Percentiles rank a stretch among this genome's conserved stretches.
These are phyloP conservation scores for Anthostomella pinea DNA, from an alignment of 2,329 filamentous ascomycete genomes.

Conservation along the genomic window DNA sequence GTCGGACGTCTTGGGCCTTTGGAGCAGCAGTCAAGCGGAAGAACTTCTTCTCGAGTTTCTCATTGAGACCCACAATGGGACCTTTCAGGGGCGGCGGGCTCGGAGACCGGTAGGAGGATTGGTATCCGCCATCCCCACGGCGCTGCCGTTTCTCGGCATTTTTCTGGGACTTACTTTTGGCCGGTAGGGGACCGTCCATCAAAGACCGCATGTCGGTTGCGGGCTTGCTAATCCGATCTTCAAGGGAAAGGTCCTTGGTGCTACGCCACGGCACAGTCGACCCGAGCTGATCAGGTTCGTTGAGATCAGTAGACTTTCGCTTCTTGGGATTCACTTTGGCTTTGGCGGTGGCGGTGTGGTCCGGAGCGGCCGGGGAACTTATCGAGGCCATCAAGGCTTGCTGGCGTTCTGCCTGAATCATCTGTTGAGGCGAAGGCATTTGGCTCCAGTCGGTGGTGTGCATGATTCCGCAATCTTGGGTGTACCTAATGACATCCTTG, in stretches of 20 bases:
- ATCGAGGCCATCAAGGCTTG: slow-evolving; percentile 39
- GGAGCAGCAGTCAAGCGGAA: slow-evolving; percentile 90
- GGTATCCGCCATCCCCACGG: slow-evolving; percentile 73
- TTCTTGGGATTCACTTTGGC: slow-evolving; percentile 58
- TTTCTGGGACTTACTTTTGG: slow-evolving; percentile 84
- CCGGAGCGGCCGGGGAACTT: slow-evolving; percentile 10
- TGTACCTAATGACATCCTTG: slow-evolving; percentile 79
- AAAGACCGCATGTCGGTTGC: slow-evolving; percentile 45
- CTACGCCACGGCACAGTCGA: slow-evolving; percentile 73
- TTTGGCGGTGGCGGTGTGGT: slow-evolving; percentile 12
- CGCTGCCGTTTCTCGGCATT: slow-evolving; percentile 84
- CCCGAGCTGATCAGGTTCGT: slow-evolving; percentile 47
- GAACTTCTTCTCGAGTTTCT: slow-evolving; percentile 87
- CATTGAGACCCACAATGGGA: slow-evolving; percentile 82
- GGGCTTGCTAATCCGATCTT: slow-evolving; percentile 71
- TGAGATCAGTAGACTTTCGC: slow-evolving; percentile 72
- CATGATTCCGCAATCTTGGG: slow-evolving; percentile 71
- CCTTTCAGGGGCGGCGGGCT: slow-evolving; percentile 57
- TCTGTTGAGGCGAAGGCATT: slow-evolving; percentile 79
- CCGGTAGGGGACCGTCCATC: slow-evolving; percentile 41
- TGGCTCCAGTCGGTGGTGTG: slow-evolving; percentile 77
- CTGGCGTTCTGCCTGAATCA: slow-evolving; percentile 71
- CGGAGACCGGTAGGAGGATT: slow-evolving; percentile 52
- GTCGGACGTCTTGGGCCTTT: slow-evolving; percentile 84
- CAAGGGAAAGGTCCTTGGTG: slow-evolving; percentile 59